Conservation (phyloP, 164 flowering plant species). For the Vitis labrusca region DNA sequence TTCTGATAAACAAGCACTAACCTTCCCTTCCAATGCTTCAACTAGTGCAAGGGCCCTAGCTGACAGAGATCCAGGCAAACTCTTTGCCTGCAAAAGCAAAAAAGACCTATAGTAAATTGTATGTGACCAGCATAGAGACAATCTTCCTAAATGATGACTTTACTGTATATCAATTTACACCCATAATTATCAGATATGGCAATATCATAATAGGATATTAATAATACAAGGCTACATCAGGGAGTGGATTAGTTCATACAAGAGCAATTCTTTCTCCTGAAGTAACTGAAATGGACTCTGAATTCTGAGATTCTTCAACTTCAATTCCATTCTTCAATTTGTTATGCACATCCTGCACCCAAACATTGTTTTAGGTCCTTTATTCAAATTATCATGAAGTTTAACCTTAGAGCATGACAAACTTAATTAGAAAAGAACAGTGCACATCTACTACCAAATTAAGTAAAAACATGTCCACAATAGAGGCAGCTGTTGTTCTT, state of each 20-base stretch:
- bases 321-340: conserved; percentile 83
- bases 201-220: neutral
- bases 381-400: neutral
- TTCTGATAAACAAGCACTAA: conserved; percentile 17
- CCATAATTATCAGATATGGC: neutral
- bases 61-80: conserved; percentile 67
- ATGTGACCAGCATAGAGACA: neutral
- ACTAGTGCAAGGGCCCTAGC: conserved; percentile 58
- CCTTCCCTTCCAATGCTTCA: conserved; percentile 96
- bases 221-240: conserved; percentile 6
- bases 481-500: conserved; percentile 66
- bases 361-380: neutral
- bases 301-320: conserved; percentile 55
- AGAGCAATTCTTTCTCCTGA: conserved; percentile 67
- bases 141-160: neutral
- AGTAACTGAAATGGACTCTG: conserved; percentile 47
- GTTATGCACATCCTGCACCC: conserved; percentile 67
- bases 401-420: neutral
- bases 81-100: conserved; percentile 58
- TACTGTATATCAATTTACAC: neutral
- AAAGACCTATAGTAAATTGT: neutral
- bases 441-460: conserved; percentile 55
- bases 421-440: neutral
- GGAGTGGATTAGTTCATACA: conserved; percentile 43
- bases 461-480: conserved; percentile 65